Base-by-base conservation (phyloP, 306 rosid genomes). In the Lotus japonicus region DNA sequence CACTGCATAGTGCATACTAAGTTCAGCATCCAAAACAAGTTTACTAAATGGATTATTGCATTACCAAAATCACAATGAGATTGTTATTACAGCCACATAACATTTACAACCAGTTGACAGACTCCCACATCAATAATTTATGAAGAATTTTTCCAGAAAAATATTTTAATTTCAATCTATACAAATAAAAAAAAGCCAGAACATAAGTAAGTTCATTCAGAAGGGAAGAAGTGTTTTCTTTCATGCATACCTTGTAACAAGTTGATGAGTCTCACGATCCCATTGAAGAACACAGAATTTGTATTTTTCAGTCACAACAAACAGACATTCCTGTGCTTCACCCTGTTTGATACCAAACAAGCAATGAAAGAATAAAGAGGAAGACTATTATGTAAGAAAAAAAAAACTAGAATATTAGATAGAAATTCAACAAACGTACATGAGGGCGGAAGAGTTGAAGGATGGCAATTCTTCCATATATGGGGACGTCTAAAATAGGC, bases 261-360 rank as follows among this genome's bases (percentile, higher is more conserved):
- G 97, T 84, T 94, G 96, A 39, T 90, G 83, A n/a, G 87, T 62
- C 52, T 88, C 97, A 0, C 86, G 75, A 78, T 94, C 96, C 99
- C 99, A 94, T 70, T 94, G 99, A 62, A 94, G 95, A 75, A 94
- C 99, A 62, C 99, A 90, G 71, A 94, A 94, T 75, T 94, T 94
- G 82, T 94, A 94, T 84, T 97, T 84, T 74, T 94, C 99, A 28
- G 99, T 94, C 16, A 97, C 96, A 78, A 94, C 83, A 74, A 94
- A 94, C 10, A 94, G 83, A 76, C 80, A 89, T 70, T 94, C 99
- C 51, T 94, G 99, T 11, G 92, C 72, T 77, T 94, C 99, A 7
- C 99, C 99, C 99, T 94, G 78, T 65, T 71, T 11, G 64, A 72
- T 59, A 36, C 49, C 21, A 67, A 46, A 38, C 42, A 1, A 55